Base-by-base conservation (phyloP, 371 early-diverging fungal genomes). In the Rhizopus delemar region DNA sequence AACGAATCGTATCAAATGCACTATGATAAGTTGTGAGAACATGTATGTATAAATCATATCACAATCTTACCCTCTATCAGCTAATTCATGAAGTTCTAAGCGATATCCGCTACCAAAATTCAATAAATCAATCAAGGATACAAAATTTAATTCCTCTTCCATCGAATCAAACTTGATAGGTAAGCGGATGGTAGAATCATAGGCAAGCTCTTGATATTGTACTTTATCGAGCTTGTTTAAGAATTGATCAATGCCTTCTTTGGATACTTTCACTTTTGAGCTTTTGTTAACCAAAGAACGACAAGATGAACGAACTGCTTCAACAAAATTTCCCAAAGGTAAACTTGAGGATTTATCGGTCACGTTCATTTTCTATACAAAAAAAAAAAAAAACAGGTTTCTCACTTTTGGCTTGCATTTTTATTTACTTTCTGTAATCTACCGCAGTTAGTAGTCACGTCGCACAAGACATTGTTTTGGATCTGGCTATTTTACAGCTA, bases 1-100 rank as follows among this genome's bases (percentile, higher is more conserved):
- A 91, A 34, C 86, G 78, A 32, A 93, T 89, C 0, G 88, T 87
- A 60, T 92, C 86, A 46, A 87, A 89, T 0, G 88, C 90, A 39
- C 77, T 77, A 13, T 7, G 45, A 22, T 22, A 22, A 22, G 22
- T 22, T 22, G 22, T 22, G 22, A 22, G 22, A 22, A 22, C 22
- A 22, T 22, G 22, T 22, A 2, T 22, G 22, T 22, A 22, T 22
- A 22, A 22, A 22, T 22, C 22, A 22, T 32, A 43, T 43, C 12
- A 31, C 8, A 15, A 15, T 36, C 63, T 65, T 75, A 80, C 80
- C 89, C 92, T 48, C 91, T 70, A 34, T 71, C 89, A 12, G 75
- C 68, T 8, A 77, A 74, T 28, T 77, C 76, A 63, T 88, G 85
- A 29, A 93, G 84, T 36, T 84, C 84, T 51, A 75, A 65, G 33